Evolutionary conservation across 2,329 filamentous ascomycete species (phyloP), one percentile per base, ranked within the genome.

Genomic region (Annulohypoxylon truncatum): DNA sequence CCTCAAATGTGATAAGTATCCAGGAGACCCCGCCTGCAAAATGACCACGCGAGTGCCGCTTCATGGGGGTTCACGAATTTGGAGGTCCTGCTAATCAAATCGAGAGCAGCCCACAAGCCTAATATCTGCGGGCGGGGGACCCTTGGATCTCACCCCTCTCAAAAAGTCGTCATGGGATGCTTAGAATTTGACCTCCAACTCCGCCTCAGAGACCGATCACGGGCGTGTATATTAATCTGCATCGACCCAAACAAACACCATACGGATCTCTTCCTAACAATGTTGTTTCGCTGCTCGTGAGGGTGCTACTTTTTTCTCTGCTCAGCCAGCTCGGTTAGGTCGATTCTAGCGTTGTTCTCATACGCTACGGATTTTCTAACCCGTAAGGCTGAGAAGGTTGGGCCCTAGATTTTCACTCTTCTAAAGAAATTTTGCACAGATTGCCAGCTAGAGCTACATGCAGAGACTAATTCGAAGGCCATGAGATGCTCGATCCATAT

Each of bases 301-400:
- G 42, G 15, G 22, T 15, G n/a, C 22, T 15, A 13, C 26, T 15
- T 33, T 33, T 31, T 46, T 35, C 40, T 22, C 20, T 42, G n/a
- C 18, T 38, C 38, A 53, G 51, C 29, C 22, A 22, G 29, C 20
- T n/a, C 15, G 35, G 35, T 51, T 55, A 29, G 54, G 51, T 44
- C 38, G 20, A 35, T 61, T 61, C 47, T 61, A 50, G 40, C 42
- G 15, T 53, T 15, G 18, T 59, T 48, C 29, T 29, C 35, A 33
- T 60, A 55, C 35, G 22, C 38, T 48, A 61, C 24, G 13, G 18
- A 46, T 38, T 62, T 40, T 61, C 18, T 26, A 28, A 57, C 31
- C 31, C 42, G 40, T 65, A 63, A 35, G 58, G 66, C 62, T 66
- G 66, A 63, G 20, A 47, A 28, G 54, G 18, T 52, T 64, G 48